phyloP scores from a whole-genome alignment of 2,329 filamentous ascomycete species.

The Truncatella angustata region DNA sequence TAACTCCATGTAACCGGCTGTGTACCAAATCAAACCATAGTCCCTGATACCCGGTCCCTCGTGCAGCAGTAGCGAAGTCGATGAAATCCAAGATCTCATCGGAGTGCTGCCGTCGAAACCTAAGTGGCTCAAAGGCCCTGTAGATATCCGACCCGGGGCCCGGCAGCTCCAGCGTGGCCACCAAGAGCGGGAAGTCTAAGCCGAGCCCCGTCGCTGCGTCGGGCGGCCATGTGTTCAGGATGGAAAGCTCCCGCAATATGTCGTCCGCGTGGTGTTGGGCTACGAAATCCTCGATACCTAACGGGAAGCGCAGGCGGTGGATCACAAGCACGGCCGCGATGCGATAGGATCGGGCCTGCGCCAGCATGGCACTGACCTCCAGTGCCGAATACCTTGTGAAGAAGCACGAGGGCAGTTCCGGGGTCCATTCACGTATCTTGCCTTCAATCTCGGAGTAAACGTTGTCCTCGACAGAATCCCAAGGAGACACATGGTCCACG shows the following conservation, averaged over 20 bases:
- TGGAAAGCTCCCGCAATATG: conserved; percentile 7
- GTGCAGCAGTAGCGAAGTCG: not conserved
- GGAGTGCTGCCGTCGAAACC: conserved; percentile 3
- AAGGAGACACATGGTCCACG: not conserved
- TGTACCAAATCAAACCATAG: conserved; percentile 13
- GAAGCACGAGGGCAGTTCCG: conserved; percentile 13
- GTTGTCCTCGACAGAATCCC: conserved; percentile 6
- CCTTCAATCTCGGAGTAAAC: conserved; percentile 9
- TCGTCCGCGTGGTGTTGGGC: conserved; percentile 5
- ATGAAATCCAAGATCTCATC: conserved; percentile 6
- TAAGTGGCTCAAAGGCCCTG: conserved; percentile 2
- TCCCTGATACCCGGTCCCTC: conserved; percentile 7
- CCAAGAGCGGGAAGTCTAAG: conserved; percentile 9
- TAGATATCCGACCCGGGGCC: not conserved
- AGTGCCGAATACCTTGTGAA: conserved; percentile 18
- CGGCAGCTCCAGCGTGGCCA: conserved; percentile 6
- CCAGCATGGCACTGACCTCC: conserved; percentile 25
- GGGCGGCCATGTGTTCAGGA: conserved; percentile 4
- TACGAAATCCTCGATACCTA: conserved; percentile 24
- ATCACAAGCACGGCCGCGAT: conserved; percentile 25
- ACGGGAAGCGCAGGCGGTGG: conserved; percentile 28
- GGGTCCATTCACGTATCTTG: conserved; percentile 11
- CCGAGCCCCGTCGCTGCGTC: conserved; percentile 1
- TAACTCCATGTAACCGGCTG: conserved; percentile 8
- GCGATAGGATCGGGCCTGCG: conserved; percentile 30